phyloP scores from a whole-genome alignment of 1,284 basidiomycete species.

The Sutorius eximius region DNA sequence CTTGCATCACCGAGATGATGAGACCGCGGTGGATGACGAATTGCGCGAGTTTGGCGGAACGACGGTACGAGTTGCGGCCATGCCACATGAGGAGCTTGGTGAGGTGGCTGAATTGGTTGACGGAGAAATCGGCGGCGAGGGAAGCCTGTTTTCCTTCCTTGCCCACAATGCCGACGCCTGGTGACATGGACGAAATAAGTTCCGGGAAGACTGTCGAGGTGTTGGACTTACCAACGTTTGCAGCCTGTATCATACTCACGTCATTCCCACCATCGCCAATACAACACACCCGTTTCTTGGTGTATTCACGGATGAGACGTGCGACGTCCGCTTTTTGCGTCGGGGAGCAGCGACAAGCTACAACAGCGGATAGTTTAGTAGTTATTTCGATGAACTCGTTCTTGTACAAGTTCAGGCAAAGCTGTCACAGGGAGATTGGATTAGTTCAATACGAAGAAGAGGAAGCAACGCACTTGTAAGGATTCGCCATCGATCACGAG shows the following conservation, averaged over 20 bases:
- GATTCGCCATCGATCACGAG: slow-evolving; percentile 99
- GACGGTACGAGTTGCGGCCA: slow-evolving; percentile 96
- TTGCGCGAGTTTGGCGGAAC: slow-evolving; percentile 95
- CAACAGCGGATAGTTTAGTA: slow-evolving; percentile 94
- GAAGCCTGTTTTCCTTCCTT: slow-evolving; percentile 99
- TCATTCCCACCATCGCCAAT: slow-evolving; percentile 97
- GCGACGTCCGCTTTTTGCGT: slow-evolving; percentile 99
- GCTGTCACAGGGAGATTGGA: slow-evolving; percentile 42
- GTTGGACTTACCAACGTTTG: slow-evolving; percentile 78
- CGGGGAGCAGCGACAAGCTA: slow-evolving; percentile 97
- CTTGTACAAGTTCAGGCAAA: slow-evolving; percentile 87
- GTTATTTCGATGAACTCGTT: slow-evolving; percentile 95
- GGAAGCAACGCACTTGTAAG: slow-evolving; percentile 60
- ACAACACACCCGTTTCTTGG: slow-evolving; percentile 95
- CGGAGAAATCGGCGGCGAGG: slow-evolving; percentile 95
- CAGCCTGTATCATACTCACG: slow-evolving; percentile 95
- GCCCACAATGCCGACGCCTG: slow-evolving; percentile 96
- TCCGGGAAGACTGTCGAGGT: neutral
- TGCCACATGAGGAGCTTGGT: slow-evolving; percentile 97
- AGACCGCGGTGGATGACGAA: slow-evolving; percentile 98
- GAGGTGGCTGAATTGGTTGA: slow-evolving; percentile 93
- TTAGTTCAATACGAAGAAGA: neutral
- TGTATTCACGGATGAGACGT: slow-evolving; percentile 84
- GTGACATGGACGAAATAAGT: neutral
- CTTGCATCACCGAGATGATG: slow-evolving; percentile 97